Evolutionary conservation across 257 asterid species (phyloP).

Genomic region (Solanum piurae): DNA sequence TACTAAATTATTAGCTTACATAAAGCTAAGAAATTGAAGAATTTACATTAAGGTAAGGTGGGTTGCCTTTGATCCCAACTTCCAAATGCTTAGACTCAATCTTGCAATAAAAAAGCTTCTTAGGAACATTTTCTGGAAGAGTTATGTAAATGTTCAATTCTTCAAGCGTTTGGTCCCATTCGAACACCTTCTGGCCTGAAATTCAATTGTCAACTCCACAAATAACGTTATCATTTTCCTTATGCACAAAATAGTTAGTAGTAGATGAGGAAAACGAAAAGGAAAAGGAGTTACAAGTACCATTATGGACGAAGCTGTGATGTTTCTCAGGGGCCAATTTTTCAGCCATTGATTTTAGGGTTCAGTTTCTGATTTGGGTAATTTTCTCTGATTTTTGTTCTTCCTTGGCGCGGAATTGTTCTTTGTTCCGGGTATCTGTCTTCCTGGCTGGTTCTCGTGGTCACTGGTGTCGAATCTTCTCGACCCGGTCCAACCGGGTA

Average conservation of each 20-base stretch:
- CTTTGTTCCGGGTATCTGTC: neutral
- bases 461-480: neutral
- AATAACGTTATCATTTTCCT: neutral
- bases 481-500: neutral
- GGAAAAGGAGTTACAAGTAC: conserved; percentile 13
- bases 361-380: neutral
- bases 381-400: neutral
- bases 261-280: neutral
- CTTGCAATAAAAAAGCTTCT: conserved; percentile 67
- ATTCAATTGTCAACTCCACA: conserved; percentile 5
- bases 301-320: conserved; percentile 65
- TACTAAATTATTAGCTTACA: neutral
- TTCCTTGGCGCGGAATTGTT: neutral
- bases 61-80: conserved; percentile 94
- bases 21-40: neutral
- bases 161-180: conserved; percentile 97
- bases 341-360: conserved; percentile 50
- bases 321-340: conserved; percentile 73
- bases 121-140: conserved; percentile 78
- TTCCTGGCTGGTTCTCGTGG: neutral
- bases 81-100: conserved; percentile 73
- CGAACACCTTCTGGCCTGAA: conserved; percentile 87
- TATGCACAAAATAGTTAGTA: neutral
- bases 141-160: conserved; percentile 88
- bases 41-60: conserved; percentile 81